Conservation (phyloP, 208 protist genomes). For the Wallacemonas sp. region DNA sequence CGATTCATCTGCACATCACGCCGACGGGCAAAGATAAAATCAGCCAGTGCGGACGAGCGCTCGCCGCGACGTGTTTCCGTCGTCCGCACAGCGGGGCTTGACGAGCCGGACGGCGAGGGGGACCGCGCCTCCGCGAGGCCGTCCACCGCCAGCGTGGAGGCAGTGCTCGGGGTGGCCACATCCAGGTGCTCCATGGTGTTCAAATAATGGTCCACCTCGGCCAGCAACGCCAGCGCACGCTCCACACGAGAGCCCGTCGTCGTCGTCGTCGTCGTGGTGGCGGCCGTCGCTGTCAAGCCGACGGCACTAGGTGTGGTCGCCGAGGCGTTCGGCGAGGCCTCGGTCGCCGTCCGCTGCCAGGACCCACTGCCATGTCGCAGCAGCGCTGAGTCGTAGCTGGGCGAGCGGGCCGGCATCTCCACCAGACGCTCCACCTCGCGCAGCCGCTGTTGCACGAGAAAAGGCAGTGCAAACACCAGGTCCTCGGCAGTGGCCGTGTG, state of each 20-base stretch:
- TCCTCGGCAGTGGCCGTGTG: slow-evolving; percentile 47
- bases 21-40: slow-evolving; percentile 8
- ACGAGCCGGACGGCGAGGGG: not conserved
- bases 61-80: slow-evolving; percentile 13
- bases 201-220: slow-evolving; percentile 26
- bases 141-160: not conserved
- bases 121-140: not conserved
- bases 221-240: slow-evolving; percentile 23
- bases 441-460: slow-evolving; percentile 67
- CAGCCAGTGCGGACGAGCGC: not conserved
- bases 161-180: not conserved
- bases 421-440: slow-evolving; percentile 51
- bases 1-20: slow-evolving; percentile 16
- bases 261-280: slow-evolving; percentile 1
- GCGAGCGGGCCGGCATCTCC: slow-evolving; percentile 46
- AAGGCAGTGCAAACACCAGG: slow-evolving; percentile 59
- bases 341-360: not conserved
- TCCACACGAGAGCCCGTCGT: slow-evolving; percentile 24
- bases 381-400: slow-evolving; percentile 47
- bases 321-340: too few species aligned
- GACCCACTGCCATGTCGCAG: slow-evolving; percentile 7
- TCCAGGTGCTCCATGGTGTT: slow-evolving; percentile 24
- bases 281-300: too few species aligned
- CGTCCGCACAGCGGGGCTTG: too few species aligned
- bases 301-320: too few species aligned